These are phyloP conservation scores for Gossypium anomalum DNA, from an alignment of 345 rosid species.

Conservation along the genomic window DNA sequence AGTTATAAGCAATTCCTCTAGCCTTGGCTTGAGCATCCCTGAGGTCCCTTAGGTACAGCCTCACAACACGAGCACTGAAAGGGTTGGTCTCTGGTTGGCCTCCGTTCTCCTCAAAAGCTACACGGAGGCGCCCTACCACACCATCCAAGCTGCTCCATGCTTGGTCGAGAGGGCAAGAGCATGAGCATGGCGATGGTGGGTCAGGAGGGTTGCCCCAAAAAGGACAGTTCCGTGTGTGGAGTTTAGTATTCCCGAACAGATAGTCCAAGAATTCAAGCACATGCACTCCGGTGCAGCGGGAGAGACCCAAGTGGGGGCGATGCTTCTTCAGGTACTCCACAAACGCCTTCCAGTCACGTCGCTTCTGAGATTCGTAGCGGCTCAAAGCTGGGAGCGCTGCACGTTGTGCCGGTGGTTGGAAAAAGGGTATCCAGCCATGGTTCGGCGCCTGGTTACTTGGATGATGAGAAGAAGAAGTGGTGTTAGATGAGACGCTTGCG, in stretches of 20 bases:
- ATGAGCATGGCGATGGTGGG: neutral
- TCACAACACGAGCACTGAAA: neutral
- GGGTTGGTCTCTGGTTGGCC: conserved; percentile 2
- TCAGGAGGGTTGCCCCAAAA: neutral
- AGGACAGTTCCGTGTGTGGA: neutral
- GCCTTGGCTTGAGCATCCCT: conserved; percentile 9
- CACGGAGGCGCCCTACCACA: neutral
- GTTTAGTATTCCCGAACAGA: neutral
- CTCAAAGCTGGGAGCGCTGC: neutral
- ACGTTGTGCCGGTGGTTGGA: neutral
- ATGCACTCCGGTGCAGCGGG: neutral
- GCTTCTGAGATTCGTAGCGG: conserved; percentile 9
- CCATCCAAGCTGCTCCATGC: conserved; percentile 11
- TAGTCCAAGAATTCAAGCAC: conserved; percentile 1
- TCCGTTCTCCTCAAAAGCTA: conserved; percentile 2
- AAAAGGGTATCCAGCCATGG: neutral
- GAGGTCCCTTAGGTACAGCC: neutral
- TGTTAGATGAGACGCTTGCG: neutral
- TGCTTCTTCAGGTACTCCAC: conserved; percentile 1
- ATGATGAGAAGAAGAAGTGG: neutral
- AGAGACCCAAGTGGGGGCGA: neutral
- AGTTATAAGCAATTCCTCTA: neutral
- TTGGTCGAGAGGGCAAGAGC: conserved; percentile 4
- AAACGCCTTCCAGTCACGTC: conserved; percentile 8
- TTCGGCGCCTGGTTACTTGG: neutral